phyloP scores from a whole-genome alignment of 495 filamentous ascomycete species.

The Melanomma pulvis-pyrius region DNA sequence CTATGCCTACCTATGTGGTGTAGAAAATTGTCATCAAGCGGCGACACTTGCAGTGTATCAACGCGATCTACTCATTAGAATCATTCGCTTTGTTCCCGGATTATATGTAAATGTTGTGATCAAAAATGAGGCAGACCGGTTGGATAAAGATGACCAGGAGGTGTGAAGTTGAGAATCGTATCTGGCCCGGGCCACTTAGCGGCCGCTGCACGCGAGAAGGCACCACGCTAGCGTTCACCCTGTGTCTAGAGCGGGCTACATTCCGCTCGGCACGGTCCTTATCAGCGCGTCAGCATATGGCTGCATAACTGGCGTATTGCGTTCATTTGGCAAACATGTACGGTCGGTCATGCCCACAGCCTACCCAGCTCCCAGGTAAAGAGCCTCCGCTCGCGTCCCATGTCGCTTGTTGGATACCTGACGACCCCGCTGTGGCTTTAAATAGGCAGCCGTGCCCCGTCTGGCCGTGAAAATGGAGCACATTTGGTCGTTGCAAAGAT shows the following conservation, averaged over 20 bases:
- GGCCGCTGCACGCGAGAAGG: background rate
- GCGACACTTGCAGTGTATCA: too few species aligned
- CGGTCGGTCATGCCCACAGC: background rate
- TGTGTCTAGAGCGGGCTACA: background rate
- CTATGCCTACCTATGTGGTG: too few species aligned
- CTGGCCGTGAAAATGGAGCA: background rate
- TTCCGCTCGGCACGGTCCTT: background rate
- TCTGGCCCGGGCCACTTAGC: background rate
- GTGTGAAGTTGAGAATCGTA: background rate
- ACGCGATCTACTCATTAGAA: too few species aligned
- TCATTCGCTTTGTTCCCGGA: too few species aligned
- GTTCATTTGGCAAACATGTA: background rate
- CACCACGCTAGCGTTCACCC: slow-evolving; percentile 4
- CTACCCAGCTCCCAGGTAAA: background rate
- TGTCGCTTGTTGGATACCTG: background rate
- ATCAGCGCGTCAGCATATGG: background rate
- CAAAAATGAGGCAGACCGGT: too few species aligned
- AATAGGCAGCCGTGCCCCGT: background rate
- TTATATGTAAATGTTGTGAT: too few species aligned
- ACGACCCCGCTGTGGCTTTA: slow-evolving; percentile 9
- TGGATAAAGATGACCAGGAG: background rate
- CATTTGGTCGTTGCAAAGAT: background rate
- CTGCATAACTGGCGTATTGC: background rate
- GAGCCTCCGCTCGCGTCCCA: background rate
- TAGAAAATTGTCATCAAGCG: too few species aligned